A percentile compares a stretch with the other conserved stretches of the same genome.
phyloP scores from a whole-genome alignment of 371 early-diverging fungal genomes.

The Actinomucor elegans region DNA sequence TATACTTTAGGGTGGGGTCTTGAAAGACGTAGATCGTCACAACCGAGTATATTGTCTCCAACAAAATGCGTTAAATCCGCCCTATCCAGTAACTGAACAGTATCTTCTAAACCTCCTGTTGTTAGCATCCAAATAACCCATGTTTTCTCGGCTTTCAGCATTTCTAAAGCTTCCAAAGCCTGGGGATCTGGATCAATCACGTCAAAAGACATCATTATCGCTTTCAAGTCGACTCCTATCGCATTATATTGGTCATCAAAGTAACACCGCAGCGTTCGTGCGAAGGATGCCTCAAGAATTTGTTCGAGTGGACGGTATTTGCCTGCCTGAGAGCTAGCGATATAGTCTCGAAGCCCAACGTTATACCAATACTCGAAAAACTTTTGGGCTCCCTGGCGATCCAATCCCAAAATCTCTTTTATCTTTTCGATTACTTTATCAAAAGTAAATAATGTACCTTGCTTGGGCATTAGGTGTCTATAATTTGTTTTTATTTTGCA shows the following conservation, averaged over 20 bases:
- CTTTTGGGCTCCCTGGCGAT: background rate
- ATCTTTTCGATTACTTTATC: slow-evolving; percentile 26
- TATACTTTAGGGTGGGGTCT: slow-evolving; percentile 49
- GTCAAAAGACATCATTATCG: slow-evolving; percentile 17
- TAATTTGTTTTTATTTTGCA: too few species aligned
- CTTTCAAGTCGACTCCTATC: slow-evolving; percentile 14
- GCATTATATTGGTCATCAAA: slow-evolving; percentile 6
- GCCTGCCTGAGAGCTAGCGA: slow-evolving; percentile 38
- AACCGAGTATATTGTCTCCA: slow-evolving; percentile 22
- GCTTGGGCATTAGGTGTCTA: too few species aligned
- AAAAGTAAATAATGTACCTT: slow-evolving; percentile 35
- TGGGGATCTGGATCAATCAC: slow-evolving; percentile 8
- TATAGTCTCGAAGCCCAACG: slow-evolving; percentile 28
- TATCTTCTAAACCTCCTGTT: slow-evolving; percentile 17
- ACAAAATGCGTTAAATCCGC: background rate
- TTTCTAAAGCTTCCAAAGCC: background rate
- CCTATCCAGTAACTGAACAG: slow-evolving; percentile 9
- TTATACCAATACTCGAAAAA: slow-evolving; percentile 33
- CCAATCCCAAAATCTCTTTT: background rate
- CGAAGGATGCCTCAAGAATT: slow-evolving; percentile 20
- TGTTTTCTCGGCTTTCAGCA: background rate
- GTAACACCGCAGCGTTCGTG: slow-evolving; percentile 15
- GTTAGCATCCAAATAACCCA: slow-evolving; percentile 43
- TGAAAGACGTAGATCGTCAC: slow-evolving; percentile 36
- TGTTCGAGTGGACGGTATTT: slow-evolving; percentile 24